Conservation (phyloP, 208 protist genomes). For the Crithidia acanthocephali region DNA sequence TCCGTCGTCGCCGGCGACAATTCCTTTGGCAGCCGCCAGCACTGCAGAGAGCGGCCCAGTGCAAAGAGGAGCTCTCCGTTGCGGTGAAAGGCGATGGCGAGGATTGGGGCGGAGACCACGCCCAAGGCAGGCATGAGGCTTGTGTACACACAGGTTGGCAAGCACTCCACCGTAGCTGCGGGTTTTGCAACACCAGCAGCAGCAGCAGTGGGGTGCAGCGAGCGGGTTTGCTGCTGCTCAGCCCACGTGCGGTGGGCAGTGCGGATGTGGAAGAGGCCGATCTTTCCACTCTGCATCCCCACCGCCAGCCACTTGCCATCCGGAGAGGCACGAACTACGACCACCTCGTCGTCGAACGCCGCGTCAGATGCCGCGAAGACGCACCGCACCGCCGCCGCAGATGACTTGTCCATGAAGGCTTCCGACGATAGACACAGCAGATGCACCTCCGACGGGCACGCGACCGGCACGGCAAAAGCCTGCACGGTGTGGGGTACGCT, state of each 20-base stretch:
- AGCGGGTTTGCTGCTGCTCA: background rate
- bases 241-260: slow-evolving; percentile 18
- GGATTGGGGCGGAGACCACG: slow-evolving; percentile 8
- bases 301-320: slow-evolving; percentile 37
- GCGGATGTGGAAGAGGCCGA: slow-evolving; percentile 33
- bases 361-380: background rate
- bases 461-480: background rate
- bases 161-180: slow-evolving; percentile 10
- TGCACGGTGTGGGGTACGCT: background rate
- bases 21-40: slow-evolving; percentile 23
- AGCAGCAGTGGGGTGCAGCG: background rate
- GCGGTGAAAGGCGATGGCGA: slow-evolving; percentile 26
- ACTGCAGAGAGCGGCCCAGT: slow-evolving; percentile 20
- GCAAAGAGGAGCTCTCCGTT: slow-evolving; percentile 21
- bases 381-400: slow-evolving; percentile 18
- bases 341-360: background rate
- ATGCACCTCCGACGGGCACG: slow-evolving; percentile 17
- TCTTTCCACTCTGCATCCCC: slow-evolving; percentile 19
- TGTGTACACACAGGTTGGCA: slow-evolving; percentile 17
- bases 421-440: slow-evolving; percentile 11
- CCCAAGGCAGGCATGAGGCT: slow-evolving; percentile 23
- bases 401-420: background rate
- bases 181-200: background rate
- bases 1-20: background rate
- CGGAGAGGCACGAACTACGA: slow-evolving; percentile 14